phyloP scores from a whole-genome alignment of 1,284 basidiomycete species.

The Prillingera fragicola region DNA sequence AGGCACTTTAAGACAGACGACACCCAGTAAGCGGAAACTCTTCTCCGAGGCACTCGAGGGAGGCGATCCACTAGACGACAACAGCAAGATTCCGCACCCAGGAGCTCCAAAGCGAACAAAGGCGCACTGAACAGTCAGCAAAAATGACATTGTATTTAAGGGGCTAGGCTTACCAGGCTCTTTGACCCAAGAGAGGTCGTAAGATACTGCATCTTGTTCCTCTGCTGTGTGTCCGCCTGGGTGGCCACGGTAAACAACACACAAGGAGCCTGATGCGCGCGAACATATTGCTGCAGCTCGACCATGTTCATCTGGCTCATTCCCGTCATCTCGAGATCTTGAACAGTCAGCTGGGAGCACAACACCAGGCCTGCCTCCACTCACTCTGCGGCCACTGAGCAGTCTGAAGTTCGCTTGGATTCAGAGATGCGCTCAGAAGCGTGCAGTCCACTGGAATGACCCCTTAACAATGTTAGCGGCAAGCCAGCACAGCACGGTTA shows the following conservation, averaged over 20 bases:
- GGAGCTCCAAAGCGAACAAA: slow-evolving; percentile 19
- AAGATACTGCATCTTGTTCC: slow-evolving; percentile 14
- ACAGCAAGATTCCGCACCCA: slow-evolving; percentile 20
- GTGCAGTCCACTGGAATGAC: slow-evolving; percentile 17
- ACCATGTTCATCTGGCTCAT: slow-evolving; percentile 14
- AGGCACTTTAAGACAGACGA: slow-evolving; percentile 16
- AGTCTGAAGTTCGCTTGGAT: slow-evolving; percentile 8
- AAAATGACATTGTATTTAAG: not conserved
- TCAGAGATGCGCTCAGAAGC: slow-evolving; percentile 7
- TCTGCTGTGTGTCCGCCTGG: slow-evolving; percentile 4
- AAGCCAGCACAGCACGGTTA: no score
- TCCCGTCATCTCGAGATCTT: slow-evolving; percentile 17
- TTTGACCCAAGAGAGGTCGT: slow-evolving; percentile 13
- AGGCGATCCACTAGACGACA: slow-evolving; percentile 8
- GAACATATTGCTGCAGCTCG: slow-evolving; percentile 18
- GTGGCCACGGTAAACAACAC: slow-evolving; percentile 12
- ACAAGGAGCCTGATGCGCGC: slow-evolving; percentile 16
- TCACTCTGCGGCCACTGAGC: slow-evolving; percentile 16
- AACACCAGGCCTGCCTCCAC: not conserved
- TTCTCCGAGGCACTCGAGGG: slow-evolving; percentile 3
- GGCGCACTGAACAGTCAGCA: slow-evolving; percentile 7
- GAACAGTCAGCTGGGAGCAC: not conserved
- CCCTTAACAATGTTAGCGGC: slow-evolving; percentile 5
- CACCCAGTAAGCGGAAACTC: slow-evolving; percentile 17
- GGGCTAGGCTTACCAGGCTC: slow-evolving; percentile 4